Percentiles rank a stretch among this genome's conserved stretches.
These are phyloP conservation scores for Tetrahymena malaccensis DNA, from an alignment of 73 alveolate species.

Conservation along the genomic window DNA sequence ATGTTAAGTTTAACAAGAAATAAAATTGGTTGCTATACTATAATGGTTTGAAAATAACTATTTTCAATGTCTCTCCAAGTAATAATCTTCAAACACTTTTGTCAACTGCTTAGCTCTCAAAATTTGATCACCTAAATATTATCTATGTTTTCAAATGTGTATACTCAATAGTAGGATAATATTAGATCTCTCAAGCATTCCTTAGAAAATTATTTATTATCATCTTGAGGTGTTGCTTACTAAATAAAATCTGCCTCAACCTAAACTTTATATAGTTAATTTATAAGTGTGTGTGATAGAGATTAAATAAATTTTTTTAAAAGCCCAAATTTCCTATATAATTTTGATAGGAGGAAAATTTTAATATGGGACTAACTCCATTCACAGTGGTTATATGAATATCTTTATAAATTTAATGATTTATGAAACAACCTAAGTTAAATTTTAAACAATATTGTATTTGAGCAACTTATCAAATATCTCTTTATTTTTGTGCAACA, in stretches of 20 bases:
- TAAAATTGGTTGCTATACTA: background rate
- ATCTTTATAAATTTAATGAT: conserved; percentile 82
- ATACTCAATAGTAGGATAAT: conserved; percentile 68
- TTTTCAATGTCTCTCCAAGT: conserved; percentile 76
- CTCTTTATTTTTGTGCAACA: conserved; percentile 68
- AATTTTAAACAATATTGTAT: conserved; percentile 53
- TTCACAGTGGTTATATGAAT: conserved; percentile 65
- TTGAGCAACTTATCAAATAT: conserved; percentile 40
- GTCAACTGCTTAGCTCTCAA: conserved; percentile 65
- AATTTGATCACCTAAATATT: conserved; percentile 68
- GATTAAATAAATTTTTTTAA: conserved; percentile 54
- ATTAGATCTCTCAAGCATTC: conserved; percentile 59
- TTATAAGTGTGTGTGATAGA: conserved; percentile 64
- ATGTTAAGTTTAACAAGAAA: too few species aligned
- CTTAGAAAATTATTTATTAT: conserved; percentile 65
- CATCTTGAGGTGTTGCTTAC: conserved; percentile 59
- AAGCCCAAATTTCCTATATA: conserved; percentile 63
- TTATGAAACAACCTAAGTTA: conserved; percentile 76
- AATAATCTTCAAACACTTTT: conserved; percentile 72
- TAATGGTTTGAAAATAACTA: conserved; percentile 50
- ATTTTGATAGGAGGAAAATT: conserved; percentile 41
- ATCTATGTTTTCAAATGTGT: conserved; percentile 89
- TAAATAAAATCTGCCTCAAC: conserved; percentile 86
- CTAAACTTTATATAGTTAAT: conserved; percentile 74
- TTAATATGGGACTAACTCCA: conserved; percentile 72